A percentile compares a stretch with the other conserved stretches of the same genome.
Conservation (phyloP, 2,329 filamentous ascomycete species). For the Zymoseptoria pseudotritici region DNA sequence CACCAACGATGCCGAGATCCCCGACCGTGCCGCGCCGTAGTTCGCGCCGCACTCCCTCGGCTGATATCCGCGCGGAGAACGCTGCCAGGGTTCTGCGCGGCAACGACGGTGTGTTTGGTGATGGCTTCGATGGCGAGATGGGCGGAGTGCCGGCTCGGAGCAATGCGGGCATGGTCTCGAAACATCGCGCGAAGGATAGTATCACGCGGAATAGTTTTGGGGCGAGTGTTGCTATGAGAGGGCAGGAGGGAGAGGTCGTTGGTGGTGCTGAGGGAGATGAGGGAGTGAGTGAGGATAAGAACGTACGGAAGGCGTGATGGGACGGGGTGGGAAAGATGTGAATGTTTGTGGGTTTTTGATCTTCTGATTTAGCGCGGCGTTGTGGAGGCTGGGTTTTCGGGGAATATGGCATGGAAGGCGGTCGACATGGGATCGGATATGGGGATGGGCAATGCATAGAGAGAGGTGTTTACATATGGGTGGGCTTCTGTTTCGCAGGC, state of each 20-base stretch:
- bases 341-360: not conserved
- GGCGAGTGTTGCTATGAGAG: constrained; percentile 20
- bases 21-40: constrained; percentile 21
- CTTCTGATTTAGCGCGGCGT: not conserved
- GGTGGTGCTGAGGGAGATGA: not conserved
- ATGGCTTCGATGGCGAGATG: not conserved
- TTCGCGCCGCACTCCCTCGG: constrained; percentile 18
- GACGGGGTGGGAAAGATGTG: not conserved
- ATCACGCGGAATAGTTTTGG: constrained; percentile 25
- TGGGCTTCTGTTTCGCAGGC: not conserved
- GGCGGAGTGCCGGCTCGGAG: not conserved
- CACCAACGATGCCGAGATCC: not conserved
- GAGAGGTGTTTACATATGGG: not conserved
- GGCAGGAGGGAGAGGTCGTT: constrained; percentile 10
- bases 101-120: not conserved
- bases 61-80: not conserved
- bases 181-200: constrained; percentile 25
- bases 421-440: not conserved
- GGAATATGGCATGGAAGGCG: not conserved
- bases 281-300: no score
- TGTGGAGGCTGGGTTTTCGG: not conserved
- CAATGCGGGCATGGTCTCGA: constrained; percentile 7
- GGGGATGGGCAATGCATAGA: not conserved
- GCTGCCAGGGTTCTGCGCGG: not conserved
- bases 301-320: no score